Evolutionary conservation across 169 alveolate genomes (phyloP), one percentile per base, ranked within the genome.

Genomic region (Theileria equi): DNA sequence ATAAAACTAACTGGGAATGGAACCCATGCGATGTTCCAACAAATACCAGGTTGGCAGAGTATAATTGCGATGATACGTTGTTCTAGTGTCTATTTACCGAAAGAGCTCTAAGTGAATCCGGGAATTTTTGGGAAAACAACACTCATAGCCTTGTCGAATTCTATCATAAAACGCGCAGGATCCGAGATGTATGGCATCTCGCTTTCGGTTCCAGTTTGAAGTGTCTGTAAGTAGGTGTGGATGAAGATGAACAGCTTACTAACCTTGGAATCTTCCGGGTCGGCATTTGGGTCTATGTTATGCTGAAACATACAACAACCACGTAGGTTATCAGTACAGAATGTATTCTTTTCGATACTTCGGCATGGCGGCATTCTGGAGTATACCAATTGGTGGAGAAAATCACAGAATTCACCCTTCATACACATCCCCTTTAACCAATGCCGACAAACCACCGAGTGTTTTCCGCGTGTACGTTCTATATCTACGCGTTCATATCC

Each of bases 371-470:
- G 96, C 91, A 92, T 92, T 58, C 95, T 74, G 16, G 91, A 87
- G 71, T 85, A 80, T 13, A 88, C 95, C 17, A 84, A 72, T 26
- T 91, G 95, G 57, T 94, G 98, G 16, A 94, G 76, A 72, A 92
- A 94, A 59, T 94, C 97, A 74, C 98, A 94, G 65, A 81, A 88
- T 48, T 91, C 94, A 40, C 95, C 96, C 59, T 94, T 94, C 95
- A 91, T 92, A 73, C 98, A 94, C 91, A 91, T 92, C 36, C 95
- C 94, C 55, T 91, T 88, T 50, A 92, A 84, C 94, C 97, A 94
- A 61, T 94, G 97, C 35, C 95, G 76, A 82, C 98, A 94, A 1
- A 94, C 96, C 28, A 94, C 92, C 4, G 95, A 84, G 63, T 93
- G 96, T 35, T 91, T 89, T 6, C 95, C 95, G 17, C 92, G 68